phyloP scores from a whole-genome alignment of 2,329 filamentous ascomycete species.

The Neurospora sp. region DNA sequence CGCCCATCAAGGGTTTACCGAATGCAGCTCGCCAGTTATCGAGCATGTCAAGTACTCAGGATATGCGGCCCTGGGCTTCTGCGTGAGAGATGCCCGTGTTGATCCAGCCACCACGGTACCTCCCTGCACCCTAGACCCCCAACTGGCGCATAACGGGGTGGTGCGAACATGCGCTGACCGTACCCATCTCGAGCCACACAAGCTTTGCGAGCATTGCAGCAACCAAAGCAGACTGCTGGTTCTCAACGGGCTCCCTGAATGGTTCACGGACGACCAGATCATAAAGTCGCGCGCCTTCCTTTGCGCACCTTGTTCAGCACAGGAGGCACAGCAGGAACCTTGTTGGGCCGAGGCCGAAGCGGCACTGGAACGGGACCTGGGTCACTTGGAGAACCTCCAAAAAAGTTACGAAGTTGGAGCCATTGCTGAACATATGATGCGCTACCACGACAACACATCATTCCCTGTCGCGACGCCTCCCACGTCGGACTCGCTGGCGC shows the following conservation, averaged over 20 bases:
- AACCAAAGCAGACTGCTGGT: not conserved
- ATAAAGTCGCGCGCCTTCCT: not conserved
- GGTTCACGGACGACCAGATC: not conserved
- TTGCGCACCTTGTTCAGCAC: not conserved
- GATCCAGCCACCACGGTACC: not conserved
- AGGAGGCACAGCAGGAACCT: not conserved
- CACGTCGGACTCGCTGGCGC: not conserved
- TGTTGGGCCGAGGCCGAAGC: not conserved
- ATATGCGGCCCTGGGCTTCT: not conserved
- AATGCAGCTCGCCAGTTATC: not conserved
- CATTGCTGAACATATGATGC: not conserved
- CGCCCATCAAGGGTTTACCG: not conserved
- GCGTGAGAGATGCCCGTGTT: not conserved
- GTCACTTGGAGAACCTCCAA: no score
- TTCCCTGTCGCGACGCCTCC: not conserved
- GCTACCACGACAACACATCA: not conserved
- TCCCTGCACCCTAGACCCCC: not conserved
- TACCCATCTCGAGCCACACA: not conserved
- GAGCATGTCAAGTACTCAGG: not conserved
- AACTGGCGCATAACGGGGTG: not conserved
- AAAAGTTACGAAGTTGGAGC: not conserved
- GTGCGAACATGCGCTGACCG: not conserved
- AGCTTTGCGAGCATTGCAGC: not conserved
- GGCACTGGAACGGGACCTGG: not conserved
- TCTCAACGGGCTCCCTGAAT: not conserved